A percentile compares a stretch with the other conserved stretches of the same genome.
These are phyloP conservation scores for Cinchona pubescens DNA, from an alignment of 257 asterid genomes.

Conservation along the genomic window DNA sequence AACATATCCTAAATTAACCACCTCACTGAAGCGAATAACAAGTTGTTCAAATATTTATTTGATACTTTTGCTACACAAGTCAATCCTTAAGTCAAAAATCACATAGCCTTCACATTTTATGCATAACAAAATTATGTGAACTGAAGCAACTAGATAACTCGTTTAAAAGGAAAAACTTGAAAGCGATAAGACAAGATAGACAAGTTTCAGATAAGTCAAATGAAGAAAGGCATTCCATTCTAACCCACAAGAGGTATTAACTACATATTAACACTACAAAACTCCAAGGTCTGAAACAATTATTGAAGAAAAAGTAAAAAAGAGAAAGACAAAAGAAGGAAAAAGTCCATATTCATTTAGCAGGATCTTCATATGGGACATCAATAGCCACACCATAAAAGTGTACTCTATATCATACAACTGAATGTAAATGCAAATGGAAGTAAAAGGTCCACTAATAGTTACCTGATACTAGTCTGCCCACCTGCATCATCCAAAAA, in stretches of 20 bases:
- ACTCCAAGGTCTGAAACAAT: not conserved
- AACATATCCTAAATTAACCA: not conserved
- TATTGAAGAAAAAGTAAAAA: not conserved
- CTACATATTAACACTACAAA: not conserved
- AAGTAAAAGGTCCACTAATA: slow-evolving; percentile 15
- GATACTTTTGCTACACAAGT: not conserved
- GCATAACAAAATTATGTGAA: not conserved
- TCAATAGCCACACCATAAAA: not conserved
- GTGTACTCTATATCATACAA: not conserved
- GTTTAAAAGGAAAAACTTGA: not conserved
- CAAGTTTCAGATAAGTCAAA: not conserved
- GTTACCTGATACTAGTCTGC: slow-evolving; percentile 97
- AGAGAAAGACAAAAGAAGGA: not conserved
- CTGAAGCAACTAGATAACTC: not conserved
- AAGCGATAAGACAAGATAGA: not conserved
- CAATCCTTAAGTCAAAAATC: not conserved
- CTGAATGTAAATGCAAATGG: not conserved
- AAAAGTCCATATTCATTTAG: not conserved
- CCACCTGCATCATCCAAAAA: slow-evolving; percentile 67
- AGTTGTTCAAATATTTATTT: not conserved
- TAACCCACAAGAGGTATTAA: not conserved
- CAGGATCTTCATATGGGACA: not conserved
- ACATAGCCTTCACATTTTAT: not conserved
- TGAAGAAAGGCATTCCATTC: not conserved
- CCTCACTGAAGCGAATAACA: not conserved